Base-by-base conservation (phyloP, 2,329 filamentous ascomycete genomes). In the Trichophyton schoenleinii region DNA sequence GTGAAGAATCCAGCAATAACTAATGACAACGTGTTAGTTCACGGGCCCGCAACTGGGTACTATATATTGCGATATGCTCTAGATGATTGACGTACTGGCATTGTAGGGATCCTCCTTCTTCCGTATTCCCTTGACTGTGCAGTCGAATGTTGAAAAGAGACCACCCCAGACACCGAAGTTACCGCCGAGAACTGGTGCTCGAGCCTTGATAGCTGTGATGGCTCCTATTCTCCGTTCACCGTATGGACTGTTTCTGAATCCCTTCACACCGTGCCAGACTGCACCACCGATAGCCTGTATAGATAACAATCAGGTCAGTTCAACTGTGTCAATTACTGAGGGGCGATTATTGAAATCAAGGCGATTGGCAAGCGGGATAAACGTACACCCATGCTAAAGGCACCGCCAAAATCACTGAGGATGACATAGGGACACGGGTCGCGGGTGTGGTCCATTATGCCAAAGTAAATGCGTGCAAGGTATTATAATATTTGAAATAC, bases 51-150 rank as follows among this genome's bases (percentile, higher is more conserved):
- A 46, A 34, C 34, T 46, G 38, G 25, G 3, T 22, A 9, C 11
- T 13, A 4, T 2, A 20, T 28, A 15, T 18, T n/a, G 3, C 3
- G 25, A 28, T 36, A 18, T 28, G 3, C 20, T 11, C 3, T 3
- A 25, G 11, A 13, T 57, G 8, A 28, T 20, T 11, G 42, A 78
- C 79, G 57, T 77, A 81, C 78, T 97, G 70, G 91, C 91, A 78
- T 97, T 97, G 80, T 91, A 97, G 13, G 94, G 91, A 74, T 97
- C 94, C 76, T 99, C 94, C 86, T 96, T 97, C 81, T 94, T 89
- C 66, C 91, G 81, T 61, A 92, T 79, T 62, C 92, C 92, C 81
- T 97, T 99, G 64, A 96, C 88, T 22, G 91, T 88, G 79, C 94
- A 99, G 78, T 99, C 94, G 71, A 92, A 97, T 64, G 90, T 95